These are phyloP conservation scores for Smittium culicis DNA, from an alignment of 371 early-diverging fungal species.

Conservation along the genomic window DNA sequence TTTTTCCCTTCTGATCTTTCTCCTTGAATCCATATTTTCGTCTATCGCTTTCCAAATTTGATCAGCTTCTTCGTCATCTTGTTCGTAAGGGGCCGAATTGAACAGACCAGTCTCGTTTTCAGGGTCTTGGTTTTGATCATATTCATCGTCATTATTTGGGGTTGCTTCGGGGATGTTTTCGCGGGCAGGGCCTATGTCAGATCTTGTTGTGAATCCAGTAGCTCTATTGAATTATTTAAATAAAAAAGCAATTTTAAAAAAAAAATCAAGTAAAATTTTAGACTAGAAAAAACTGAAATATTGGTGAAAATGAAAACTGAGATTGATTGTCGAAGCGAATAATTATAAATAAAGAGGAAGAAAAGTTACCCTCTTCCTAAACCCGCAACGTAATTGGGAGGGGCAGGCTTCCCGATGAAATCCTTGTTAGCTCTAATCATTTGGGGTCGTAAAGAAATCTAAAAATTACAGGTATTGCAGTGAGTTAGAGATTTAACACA, in stretches of 20 bases:
- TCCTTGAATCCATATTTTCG: slow-evolving; percentile 74
- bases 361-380: slow-evolving; percentile 67
- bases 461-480: too few relatives aligned
- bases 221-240: slow-evolving; percentile 39
- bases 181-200: slow-evolving; percentile 93
- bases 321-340: too few relatives aligned
- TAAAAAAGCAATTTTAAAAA: neutral
- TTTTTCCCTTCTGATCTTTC: slow-evolving; percentile 33
- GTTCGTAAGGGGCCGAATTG: slow-evolving; percentile 72
- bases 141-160: slow-evolving; percentile 44
- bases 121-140: slow-evolving; percentile 67
- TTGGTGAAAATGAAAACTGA: too few relatives aligned
- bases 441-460: neutral
- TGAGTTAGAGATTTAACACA: too few relatives aligned
- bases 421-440: slow-evolving; percentile 69
- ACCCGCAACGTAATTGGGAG: slow-evolving; percentile 90
- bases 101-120: slow-evolving; percentile 91
- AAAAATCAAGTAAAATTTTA: too few relatives aligned
- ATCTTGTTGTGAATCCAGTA: slow-evolving; percentile 93
- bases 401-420: slow-evolving; percentile 71
- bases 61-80: slow-evolving; percentile 96
- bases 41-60: slow-evolving; percentile 83
- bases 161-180: slow-evolving; percentile 42
- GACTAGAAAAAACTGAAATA: too few relatives aligned
- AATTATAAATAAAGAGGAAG: too few relatives aligned